A percentile compares a stretch with the other conserved stretches of the same genome.
Conservation (phyloP, 108 stramenopile genomes). For the Cylindrotheca fusiformis region DNA sequence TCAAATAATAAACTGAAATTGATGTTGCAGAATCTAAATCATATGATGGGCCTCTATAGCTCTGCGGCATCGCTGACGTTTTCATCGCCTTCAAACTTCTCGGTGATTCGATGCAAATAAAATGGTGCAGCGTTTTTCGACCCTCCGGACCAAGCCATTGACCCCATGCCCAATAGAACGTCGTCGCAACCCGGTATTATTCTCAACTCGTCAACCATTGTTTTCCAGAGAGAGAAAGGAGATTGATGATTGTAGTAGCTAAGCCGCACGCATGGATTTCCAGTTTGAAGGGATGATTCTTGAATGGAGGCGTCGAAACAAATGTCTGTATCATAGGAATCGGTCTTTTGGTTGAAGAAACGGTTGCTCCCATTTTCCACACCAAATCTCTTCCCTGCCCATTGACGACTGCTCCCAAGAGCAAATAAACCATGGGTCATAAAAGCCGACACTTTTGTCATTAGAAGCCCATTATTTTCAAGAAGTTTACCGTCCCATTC, state of each 20-base stretch:
- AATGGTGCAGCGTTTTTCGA: conserved; percentile 11
- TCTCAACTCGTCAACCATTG: conserved; percentile 30
- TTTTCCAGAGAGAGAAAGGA: conserved; percentile 16
- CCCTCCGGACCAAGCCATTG: conserved; percentile 31
- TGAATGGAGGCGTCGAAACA: conserved; percentile 16
- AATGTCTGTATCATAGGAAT: neutral
- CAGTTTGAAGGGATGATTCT: conserved; percentile 5
- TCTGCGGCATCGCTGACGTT: too few relatives aligned
- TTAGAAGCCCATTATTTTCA: conserved; percentile 18
- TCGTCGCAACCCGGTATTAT: conserved; percentile 2
- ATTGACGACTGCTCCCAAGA: conserved; percentile 17
- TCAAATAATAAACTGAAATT: too few relatives aligned
- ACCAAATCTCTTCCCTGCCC: conserved; percentile 20
- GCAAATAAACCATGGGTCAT: conserved; percentile 26
- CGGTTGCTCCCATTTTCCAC: conserved; percentile 21
- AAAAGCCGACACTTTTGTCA: conserved; percentile 15
- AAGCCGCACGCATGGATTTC: conserved; percentile 3
- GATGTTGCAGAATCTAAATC: too few relatives aligned
- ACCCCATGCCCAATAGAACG: conserved; percentile 24
- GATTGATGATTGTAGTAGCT: conserved; percentile 14
- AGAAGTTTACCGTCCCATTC: conserved; percentile 24
- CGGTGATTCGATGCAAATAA: conserved; percentile 15
- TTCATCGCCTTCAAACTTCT: too few relatives aligned
- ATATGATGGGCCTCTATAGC: too few relatives aligned
- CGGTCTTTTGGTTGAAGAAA: conserved; percentile 5